A percentile compares a stretch with the other conserved stretches of the same genome.
phyloP scores from a whole-genome alignment of 805 yeast genomes.

The Monosporozyma aerobia region DNA sequence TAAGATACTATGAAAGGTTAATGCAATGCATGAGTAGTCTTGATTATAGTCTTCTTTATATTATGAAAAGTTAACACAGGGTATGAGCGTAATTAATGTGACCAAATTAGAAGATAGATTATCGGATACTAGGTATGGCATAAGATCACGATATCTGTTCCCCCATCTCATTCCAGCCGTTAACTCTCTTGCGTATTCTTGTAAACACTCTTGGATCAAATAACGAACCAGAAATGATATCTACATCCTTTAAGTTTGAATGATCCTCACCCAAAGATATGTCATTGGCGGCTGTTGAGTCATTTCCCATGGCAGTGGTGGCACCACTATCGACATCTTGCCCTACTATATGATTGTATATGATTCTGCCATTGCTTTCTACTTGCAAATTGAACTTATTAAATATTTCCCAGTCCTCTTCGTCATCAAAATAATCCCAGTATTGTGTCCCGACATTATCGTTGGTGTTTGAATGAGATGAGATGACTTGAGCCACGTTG shows the following conservation, averaged over 20 bases:
- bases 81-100: background rate
- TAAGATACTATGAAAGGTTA: no score
- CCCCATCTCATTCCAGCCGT: slow-evolving; percentile 9
- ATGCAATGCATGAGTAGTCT: no score
- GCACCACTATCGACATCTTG: background rate
- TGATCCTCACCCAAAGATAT: background rate
- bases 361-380: slow-evolving; percentile 19
- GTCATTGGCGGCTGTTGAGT: no score
- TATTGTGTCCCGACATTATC: slow-evolving; percentile 8
- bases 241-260: background rate
- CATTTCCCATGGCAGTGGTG: background rate
- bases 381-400: slow-evolving; percentile 11
- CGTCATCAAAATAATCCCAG: slow-evolving; percentile 28
- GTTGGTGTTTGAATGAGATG: background rate
- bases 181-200: slow-evolving; percentile 9
- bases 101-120: background rate
- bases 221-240: slow-evolving; percentile 10
- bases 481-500: background rate
- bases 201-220: slow-evolving; percentile 11
- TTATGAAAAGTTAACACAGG: no score
- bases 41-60: no score
- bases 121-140: background rate
- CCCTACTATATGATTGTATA: background rate
- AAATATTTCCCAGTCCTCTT: slow-evolving; percentile 26
- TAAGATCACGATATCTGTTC: background rate